These are phyloP conservation scores for Erigeron canadensis DNA, from an alignment of 129 eudicot genomes.

Conservation along the genomic window DNA sequence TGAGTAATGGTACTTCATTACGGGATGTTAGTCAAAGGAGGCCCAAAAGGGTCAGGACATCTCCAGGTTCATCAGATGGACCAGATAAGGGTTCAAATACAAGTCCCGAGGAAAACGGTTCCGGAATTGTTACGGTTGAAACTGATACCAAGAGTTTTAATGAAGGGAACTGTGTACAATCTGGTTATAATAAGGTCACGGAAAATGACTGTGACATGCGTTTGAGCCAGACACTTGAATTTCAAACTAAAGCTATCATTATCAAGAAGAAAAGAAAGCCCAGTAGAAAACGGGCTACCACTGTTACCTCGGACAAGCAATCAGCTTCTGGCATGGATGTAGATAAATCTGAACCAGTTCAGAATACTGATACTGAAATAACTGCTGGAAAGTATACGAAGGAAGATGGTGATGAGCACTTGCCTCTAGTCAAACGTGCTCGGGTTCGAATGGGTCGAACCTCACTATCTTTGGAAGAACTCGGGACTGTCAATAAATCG, in stretches of 20 bases:
- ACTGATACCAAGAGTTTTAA: constrained; percentile 51
- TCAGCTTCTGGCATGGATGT: constrained; percentile 29
- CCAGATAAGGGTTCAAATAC: constrained; percentile 39
- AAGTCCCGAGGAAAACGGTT: constrained; percentile 59
- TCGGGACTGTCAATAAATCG: constrained; percentile 26
- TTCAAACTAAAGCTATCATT: constrained; percentile 48
- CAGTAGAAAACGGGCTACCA: constrained; percentile 51
- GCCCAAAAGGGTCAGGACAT: constrained; percentile 53
- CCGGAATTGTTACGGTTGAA: constrained; percentile 53
- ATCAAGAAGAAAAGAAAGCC: constrained; percentile 79
- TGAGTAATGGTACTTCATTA: constrained; percentile 37
- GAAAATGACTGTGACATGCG: constrained; percentile 49
- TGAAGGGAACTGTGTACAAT: constrained; percentile 56
- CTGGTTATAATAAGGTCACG: constrained; percentile 43
- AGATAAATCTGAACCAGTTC: constrained; percentile 29
- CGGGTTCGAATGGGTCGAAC: constrained; percentile 84
- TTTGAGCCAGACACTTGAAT: constrained; percentile 56
- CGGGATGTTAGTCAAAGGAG: constrained; percentile 57
- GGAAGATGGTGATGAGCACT: constrained; percentile 87
- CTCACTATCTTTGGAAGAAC: constrained; percentile 40
- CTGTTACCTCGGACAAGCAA: constrained; percentile 30
- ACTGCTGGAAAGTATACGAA: constrained; percentile 33
- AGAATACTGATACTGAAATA: constrained; percentile 31
- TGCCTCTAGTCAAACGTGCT: constrained; percentile 88
- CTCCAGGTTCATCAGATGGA: constrained; percentile 46